Base-by-base conservation (phyloP, 768 basidiomycete genomes). In the Hygrocybe coccinea region DNA sequence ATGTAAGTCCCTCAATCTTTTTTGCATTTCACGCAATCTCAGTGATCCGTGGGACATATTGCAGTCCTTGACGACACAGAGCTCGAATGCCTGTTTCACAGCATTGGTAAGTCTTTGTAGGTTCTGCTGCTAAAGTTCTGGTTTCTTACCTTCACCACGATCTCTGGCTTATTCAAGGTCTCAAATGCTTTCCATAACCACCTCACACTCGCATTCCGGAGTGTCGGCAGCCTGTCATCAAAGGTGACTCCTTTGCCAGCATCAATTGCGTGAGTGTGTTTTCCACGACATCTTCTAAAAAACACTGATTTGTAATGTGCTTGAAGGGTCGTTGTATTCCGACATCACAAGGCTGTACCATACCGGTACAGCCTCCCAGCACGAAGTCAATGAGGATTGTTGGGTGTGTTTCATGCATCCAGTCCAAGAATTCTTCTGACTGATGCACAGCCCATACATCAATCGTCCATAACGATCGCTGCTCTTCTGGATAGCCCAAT, bases 361-460 rank as follows among this genome's bases (percentile, higher is more conserved):
- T 63, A 11, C 70, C 64, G 0, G 74, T 75, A 51, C 65, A 68
- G 9, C 71, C 68, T 11, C 67, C 69, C 34, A 73, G 69, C 15
- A 75, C 60, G 53, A 62, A 70, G 39, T 63, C 54, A 24, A 72
- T 10, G 5, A 70, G 64, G 54, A 73, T 70, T 12, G 54, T 63
- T 9, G 64, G 62, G 51, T 71, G 65, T 3, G 56, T 50, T 1
- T 50, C 51, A 17, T 52, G 41, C 62, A 77, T 64, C 70, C 71
- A 77, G 1, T 17, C 17, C 0, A 68, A 53, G 56, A 77, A 76
- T 34, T 71, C 72, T 17, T 62, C 33, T 1, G 71, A 73, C 0
- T 67, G 62, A 55, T 78, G 76, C 2, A 76, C 73, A 0, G 64
- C 65, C 71, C 70, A 76, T 1, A 70, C 64, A 48, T 76, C 73